Evolutionary conservation across 2,329 filamentous ascomycete species (phyloP), one percentile per base, ranked within the genome.

Genomic region (Sporothrix brasiliensis): DNA sequence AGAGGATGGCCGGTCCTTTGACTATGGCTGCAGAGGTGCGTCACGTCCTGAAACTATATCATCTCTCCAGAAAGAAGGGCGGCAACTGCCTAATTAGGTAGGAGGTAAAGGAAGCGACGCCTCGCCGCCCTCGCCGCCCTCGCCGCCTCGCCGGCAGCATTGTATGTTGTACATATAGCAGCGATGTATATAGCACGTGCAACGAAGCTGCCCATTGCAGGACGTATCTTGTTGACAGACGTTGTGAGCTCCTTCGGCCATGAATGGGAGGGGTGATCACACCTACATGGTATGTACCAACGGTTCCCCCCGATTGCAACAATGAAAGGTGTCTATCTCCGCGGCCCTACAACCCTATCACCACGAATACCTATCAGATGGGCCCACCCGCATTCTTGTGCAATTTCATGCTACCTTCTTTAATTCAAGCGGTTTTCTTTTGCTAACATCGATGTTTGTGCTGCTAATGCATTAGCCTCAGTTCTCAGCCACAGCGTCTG

Each of bases 21-120:
- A 21, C 30, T 68, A 19, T 54, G 65, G 65, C 50, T 67, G 63
- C 50, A 27, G 27, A 30, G 65, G 34, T 67, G 52, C 53, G 50
- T 54, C 27, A 50, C 44, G 44, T 14, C 24, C 61, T 66, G 14
- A 30, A 30, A 30, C 27, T 30, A 30, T 30, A 30, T 30, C 27
- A 30, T 30, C 27, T 30, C 2, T 30, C 27, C 4, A 66, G 13
- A 52, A 24, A 24, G 60, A 9, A 44, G 58, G 27, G 21, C 52
- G 47, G 44, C 50, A 67, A 60, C 61, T 70, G 63, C 69, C 69
- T 60, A 70, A 70, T 61, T 19, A 34, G 69, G 69, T 58, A 67
- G 63, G 63, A 70, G 69, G 41, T 21, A 47, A 49, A 53, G 19
- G 6, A 34, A 34, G 4, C 3, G 3, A 21, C n/a, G 19, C 39